These are phyloP conservation scores for Aplosporella prunicola DNA, from an alignment of 2,329 filamentous ascomycete genomes.

Conservation along the genomic window DNA sequence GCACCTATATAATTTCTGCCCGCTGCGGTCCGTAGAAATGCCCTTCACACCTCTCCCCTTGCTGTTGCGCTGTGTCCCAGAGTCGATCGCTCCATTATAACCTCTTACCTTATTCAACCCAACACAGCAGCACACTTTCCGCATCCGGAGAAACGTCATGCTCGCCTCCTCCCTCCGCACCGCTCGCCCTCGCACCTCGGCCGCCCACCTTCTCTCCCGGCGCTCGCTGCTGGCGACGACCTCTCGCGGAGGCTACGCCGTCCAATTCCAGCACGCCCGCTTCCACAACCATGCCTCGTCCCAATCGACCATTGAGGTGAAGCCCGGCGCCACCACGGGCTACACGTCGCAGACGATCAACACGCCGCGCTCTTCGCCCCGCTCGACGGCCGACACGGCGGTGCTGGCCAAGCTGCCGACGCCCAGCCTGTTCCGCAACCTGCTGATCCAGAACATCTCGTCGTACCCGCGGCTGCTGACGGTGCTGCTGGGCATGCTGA, in stretches of 20 bases:
- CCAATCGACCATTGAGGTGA: conserved; percentile 1
- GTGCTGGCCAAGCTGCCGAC: conserved; percentile 8
- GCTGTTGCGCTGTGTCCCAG: too few species aligned
- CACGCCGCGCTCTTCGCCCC: conserved; percentile 1
- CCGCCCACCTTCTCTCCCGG: conserved; percentile 4
- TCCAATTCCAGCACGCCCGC: conserved; percentile 1
- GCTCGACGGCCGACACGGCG: not conserved
- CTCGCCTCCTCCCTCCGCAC: conserved; percentile 6
- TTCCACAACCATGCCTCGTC: conserved; percentile 1
- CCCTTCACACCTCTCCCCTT: too few species aligned
- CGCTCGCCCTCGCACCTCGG: conserved; percentile 4
- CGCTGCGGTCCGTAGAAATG: too few species aligned
- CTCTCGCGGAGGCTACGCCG: not conserved
- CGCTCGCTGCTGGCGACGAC: not conserved
- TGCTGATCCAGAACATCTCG: conserved; percentile 30
- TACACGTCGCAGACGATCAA: not conserved
- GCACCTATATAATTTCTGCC: too few species aligned
- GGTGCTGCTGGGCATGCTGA: conserved; percentile 13
- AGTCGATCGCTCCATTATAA: too few species aligned
- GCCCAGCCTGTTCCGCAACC: conserved; percentile 8
- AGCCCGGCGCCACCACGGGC: conserved; percentile 4
- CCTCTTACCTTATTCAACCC: too few species aligned
- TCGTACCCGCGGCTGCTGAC: conserved; percentile 33
- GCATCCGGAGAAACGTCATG: too few species aligned
- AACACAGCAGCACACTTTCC: too few species aligned